Evolutionary conservation across 164 flowering plant species (phyloP).

Genomic region (Chimonanthus praecox): DNA sequence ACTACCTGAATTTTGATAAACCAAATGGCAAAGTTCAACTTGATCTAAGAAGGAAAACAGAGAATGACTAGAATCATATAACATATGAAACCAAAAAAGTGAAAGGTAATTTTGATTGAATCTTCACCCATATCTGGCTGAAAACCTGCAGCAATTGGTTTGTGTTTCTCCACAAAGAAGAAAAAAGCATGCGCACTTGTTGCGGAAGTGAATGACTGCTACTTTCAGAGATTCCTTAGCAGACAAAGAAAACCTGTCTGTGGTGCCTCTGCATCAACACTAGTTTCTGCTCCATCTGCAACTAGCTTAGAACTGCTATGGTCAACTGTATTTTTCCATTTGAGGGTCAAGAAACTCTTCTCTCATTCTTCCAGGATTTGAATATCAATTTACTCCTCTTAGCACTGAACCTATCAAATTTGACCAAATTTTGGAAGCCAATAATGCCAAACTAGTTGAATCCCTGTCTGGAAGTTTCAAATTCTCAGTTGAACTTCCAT

Average conservation of each 20-base stretch:
- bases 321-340: constrained; percentile 32
- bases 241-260: constrained; percentile 34
- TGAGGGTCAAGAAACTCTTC: constrained; percentile 48
- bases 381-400: constrained; percentile 44
- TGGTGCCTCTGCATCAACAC: constrained; percentile 33
- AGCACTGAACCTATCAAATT: constrained; percentile 55
- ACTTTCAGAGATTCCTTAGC: constrained; percentile 61
- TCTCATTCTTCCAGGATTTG: constrained; percentile 53
- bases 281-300: constrained; percentile 30
- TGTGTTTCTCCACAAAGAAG: constrained; percentile 36
- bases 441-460: constrained; percentile 41
- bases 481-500: constrained; percentile 17
- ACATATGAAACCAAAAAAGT: constrained; percentile 10
- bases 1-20: neutral
- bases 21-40: neutral
- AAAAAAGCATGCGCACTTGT: constrained; percentile 59
- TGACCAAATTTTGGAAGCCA: constrained; percentile 53
- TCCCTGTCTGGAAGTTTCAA: constrained; percentile 30
- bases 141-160: too few species aligned
- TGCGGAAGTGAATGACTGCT: constrained; percentile 43
- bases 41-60: too few species aligned
- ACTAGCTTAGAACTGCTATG: constrained; percentile 26
- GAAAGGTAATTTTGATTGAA: too few species aligned
- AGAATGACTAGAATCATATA: too few species aligned
- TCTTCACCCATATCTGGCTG: too few species aligned